Conservation (phyloP, 2,329 filamentous ascomycete species). For the Aspergillus luchuensis region DNA sequence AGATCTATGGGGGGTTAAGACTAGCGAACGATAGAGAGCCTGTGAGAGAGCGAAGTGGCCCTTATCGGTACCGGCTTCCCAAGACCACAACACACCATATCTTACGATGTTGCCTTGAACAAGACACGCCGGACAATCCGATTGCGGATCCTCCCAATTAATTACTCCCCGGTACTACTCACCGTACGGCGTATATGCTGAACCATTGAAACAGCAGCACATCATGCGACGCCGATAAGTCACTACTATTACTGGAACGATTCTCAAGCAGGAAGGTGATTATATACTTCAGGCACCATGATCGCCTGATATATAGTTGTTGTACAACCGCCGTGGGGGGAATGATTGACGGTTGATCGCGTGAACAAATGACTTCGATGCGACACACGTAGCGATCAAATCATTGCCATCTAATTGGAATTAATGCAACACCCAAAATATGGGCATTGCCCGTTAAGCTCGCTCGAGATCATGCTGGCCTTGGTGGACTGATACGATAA, state of each 20-base stretch:
- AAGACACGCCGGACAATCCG: neutral
- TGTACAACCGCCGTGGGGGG: neutral
- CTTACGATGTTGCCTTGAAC: neutral
- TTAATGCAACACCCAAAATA: neutral
- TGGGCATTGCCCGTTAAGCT: neutral
- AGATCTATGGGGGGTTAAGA: neutral
- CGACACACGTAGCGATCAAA: neutral
- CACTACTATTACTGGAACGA: no score
- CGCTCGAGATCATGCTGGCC: neutral
- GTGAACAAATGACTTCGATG: neutral
- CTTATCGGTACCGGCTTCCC: neutral
- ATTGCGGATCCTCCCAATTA: constrained; percentile 17
- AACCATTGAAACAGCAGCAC: constrained; percentile 2
- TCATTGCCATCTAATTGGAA: neutral
- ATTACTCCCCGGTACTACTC: neutral
- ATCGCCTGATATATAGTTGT: constrained; percentile 2
- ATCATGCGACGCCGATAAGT: constrained; percentile 19
- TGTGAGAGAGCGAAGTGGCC: neutral
- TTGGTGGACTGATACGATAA: constrained; percentile 2
- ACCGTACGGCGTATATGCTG: neutral
- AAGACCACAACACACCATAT: neutral
- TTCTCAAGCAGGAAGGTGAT: constrained; percentile 16
- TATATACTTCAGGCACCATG: constrained; percentile 10
- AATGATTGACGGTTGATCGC: constrained; percentile 1
- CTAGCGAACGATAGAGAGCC: neutral